Conservation (phyloP, 2,329 filamentous ascomycete genomes). For the Exophiala bonariae region DNA sequence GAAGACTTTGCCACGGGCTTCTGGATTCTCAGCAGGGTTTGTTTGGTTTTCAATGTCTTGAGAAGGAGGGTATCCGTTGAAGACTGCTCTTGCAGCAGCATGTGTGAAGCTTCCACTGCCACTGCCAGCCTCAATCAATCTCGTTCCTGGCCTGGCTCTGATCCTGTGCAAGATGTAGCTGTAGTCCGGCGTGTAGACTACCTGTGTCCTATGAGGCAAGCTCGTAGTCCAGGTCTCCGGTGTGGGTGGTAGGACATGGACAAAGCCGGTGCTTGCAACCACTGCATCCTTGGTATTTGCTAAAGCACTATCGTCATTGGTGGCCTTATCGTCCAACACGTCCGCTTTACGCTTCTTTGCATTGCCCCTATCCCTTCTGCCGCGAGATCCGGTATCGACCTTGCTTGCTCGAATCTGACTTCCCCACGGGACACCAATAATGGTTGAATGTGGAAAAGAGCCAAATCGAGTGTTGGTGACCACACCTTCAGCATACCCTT, state of each 20-base stretch:
- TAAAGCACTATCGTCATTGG: slow-evolving; percentile 26
- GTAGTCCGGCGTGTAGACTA: slow-evolving; percentile 55
- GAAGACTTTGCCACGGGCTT: slow-evolving; percentile 43
- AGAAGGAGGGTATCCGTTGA: slow-evolving; percentile 36
- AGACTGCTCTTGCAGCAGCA: slow-evolving; percentile 50
- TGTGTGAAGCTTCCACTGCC: slow-evolving; percentile 55
- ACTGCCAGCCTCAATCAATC: slow-evolving; percentile 52
- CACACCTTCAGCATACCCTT: slow-evolving; percentile 73
- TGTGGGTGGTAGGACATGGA: slow-evolving; percentile 50
- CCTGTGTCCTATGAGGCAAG: slow-evolving; percentile 53
- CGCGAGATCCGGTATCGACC: slow-evolving; percentile 88
- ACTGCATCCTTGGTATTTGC: slow-evolving; percentile 33
- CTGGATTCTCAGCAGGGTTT: background rate
- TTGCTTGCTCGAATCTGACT: slow-evolving; percentile 86
- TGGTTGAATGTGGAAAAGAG: slow-evolving; percentile 78
- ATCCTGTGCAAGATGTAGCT: slow-evolving; percentile 53
- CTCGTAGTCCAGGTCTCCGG: slow-evolving; percentile 52
- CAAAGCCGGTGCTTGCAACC: slow-evolving; percentile 47
- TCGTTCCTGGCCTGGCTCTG: slow-evolving; percentile 45
- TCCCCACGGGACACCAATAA: slow-evolving; percentile 82
- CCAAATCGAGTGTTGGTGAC: slow-evolving; percentile 92
- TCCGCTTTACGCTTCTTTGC: slow-evolving; percentile 50
- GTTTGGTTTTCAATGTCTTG: slow-evolving; percentile 22
- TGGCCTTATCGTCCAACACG: slow-evolving; percentile 34
- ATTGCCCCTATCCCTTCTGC: slow-evolving; percentile 60